Evolutionary conservation across 345 rosid genomes (phyloP).

Genomic region (Excoecaria cochinchinensis): DNA sequence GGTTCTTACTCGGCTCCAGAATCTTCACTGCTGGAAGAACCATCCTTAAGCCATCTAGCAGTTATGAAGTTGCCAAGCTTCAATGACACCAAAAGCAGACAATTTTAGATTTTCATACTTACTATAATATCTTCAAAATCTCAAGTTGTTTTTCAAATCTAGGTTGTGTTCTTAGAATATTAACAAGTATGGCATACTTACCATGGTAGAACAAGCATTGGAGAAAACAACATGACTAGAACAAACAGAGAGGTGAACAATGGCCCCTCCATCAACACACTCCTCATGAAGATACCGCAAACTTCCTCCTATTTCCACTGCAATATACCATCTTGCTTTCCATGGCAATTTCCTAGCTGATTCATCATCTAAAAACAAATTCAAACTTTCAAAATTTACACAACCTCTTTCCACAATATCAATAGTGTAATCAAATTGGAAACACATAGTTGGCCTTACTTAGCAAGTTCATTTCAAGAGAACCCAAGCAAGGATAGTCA

Average conservation of each 20-base stretch:
- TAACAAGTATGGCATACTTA: slow-evolving; percentile 14
- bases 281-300: slow-evolving; percentile 54
- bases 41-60: slow-evolving; percentile 37
- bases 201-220: slow-evolving; percentile 36
- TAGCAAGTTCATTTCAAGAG: slow-evolving; percentile 32
- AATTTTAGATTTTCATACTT: too few species aligned
- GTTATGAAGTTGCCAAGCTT: slow-evolving; percentile 44
- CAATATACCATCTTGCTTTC: slow-evolving; percentile 52
- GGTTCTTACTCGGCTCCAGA: slow-evolving; percentile 34
- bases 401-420: background rate
- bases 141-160: too few species aligned
- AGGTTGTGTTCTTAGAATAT: too few species aligned
- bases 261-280: slow-evolving; percentile 45
- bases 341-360: slow-evolving; percentile 38
- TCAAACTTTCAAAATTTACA: background rate
- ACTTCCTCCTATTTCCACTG: slow-evolving; percentile 43
- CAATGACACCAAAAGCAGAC: slow-evolving; percentile 10
- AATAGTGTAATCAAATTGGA: background rate
- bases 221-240: slow-evolving; percentile 30
- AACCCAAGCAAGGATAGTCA: slow-evolving; percentile 36
- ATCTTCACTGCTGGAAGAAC: slow-evolving; percentile 14
- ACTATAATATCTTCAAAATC: too few species aligned
- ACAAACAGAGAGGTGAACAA: slow-evolving; percentile 44
- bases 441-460: slow-evolving; percentile 14
- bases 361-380: slow-evolving; percentile 27